Percentiles rank a stretch among this genome's conserved stretches.
These are phyloP conservation scores for Gamarada debralockiae DNA, from an alignment of 495 filamentous ascomycete species.

Conservation along the genomic window DNA sequence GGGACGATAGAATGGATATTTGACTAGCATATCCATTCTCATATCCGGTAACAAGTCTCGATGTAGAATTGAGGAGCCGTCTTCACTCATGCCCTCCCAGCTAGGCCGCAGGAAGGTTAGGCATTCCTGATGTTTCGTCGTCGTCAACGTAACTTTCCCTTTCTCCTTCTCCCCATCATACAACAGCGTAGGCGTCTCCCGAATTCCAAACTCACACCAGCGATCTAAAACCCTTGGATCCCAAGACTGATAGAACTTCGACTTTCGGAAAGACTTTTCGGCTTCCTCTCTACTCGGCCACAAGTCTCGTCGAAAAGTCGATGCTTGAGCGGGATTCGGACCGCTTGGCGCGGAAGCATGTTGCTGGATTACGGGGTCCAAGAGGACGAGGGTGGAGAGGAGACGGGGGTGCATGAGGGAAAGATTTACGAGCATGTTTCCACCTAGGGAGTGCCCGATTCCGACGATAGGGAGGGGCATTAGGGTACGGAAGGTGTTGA, in stretches of 20 bases:
- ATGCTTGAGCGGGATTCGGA: slow-evolving; percentile 38
- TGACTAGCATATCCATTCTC: slow-evolving; percentile 20
- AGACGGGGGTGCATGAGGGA: slow-evolving; percentile 80
- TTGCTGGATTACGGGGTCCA: slow-evolving; percentile 75
- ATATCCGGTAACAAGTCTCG: slow-evolving; percentile 22
- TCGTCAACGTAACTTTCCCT: slow-evolving; percentile 48
- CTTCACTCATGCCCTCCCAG: slow-evolving; percentile 35
- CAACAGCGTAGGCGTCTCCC: slow-evolving; percentile 55
- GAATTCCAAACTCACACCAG: slow-evolving; percentile 63
- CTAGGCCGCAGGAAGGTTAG: slow-evolving; percentile 58
- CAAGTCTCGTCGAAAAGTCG: slow-evolving; percentile 61
- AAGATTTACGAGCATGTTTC: slow-evolving; percentile 55
- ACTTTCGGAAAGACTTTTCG: slow-evolving; percentile 49
- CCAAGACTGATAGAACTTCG: slow-evolving; percentile 66
- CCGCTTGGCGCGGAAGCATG: slow-evolving; percentile 24
- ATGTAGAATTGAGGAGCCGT: slow-evolving; percentile 27
- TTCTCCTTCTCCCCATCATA: slow-evolving; percentile 47
- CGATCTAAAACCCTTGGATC: slow-evolving; percentile 65
- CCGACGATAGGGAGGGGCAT: slow-evolving; percentile 90
- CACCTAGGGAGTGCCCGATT: slow-evolving; percentile 89
- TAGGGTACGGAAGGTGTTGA: slow-evolving; percentile 75
- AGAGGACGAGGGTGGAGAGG: slow-evolving; percentile 66
- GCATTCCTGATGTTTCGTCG: slow-evolving; percentile 58
- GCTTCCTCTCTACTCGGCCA: slow-evolving; percentile 69
- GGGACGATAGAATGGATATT: slow-evolving; percentile 69